These are phyloP conservation scores for Candida chilensis DNA, from an alignment of 805 yeast genomes.

Conservation along the genomic window DNA sequence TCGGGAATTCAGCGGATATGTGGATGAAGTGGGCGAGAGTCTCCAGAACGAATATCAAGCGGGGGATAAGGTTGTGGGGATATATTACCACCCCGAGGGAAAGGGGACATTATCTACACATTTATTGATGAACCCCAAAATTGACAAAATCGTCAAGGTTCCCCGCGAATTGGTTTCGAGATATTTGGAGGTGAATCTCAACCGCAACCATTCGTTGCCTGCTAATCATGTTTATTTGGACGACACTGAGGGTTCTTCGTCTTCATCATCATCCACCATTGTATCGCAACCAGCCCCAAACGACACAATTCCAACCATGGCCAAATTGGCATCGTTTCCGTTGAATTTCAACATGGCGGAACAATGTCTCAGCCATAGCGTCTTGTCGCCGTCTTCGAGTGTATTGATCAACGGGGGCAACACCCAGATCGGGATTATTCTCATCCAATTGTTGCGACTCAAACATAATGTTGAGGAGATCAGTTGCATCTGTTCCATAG, in stretches of 20 bases:
- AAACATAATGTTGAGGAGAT: background rate
- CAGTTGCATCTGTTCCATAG: background rate
- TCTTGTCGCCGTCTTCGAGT: background rate
- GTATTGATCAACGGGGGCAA: slow-evolving; percentile 33
- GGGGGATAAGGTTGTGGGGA: slow-evolving; percentile 64
- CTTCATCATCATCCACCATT: no score
- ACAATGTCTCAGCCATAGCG: slow-evolving; percentile 19
- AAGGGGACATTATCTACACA: slow-evolving; percentile 53
- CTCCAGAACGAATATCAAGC: slow-evolving; percentile 23
- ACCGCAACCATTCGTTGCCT: slow-evolving; percentile 9
- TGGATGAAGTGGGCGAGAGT: slow-evolving; percentile 46
- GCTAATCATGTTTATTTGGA: slow-evolving; percentile 6
- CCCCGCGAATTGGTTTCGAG: slow-evolving; percentile 13
- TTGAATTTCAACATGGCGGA: slow-evolving; percentile 25
- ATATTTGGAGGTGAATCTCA: slow-evolving; percentile 10
- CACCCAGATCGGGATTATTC: slow-evolving; percentile 23
- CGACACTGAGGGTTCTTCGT: slow-evolving; percentile 10
- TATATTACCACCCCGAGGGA: slow-evolving; percentile 39
- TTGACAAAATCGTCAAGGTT: slow-evolving; percentile 28
- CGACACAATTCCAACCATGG: slow-evolving; percentile 15
- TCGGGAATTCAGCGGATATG: slow-evolving; percentile 57
- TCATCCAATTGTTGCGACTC: slow-evolving; percentile 17
- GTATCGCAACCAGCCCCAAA: no score
- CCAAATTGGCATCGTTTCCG: slow-evolving; percentile 21
- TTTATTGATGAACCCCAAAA: slow-evolving; percentile 40